Evolutionary conservation across 83 land plant genomes (phyloP).

Genomic region (Diphasiastrum complanatum): DNA sequence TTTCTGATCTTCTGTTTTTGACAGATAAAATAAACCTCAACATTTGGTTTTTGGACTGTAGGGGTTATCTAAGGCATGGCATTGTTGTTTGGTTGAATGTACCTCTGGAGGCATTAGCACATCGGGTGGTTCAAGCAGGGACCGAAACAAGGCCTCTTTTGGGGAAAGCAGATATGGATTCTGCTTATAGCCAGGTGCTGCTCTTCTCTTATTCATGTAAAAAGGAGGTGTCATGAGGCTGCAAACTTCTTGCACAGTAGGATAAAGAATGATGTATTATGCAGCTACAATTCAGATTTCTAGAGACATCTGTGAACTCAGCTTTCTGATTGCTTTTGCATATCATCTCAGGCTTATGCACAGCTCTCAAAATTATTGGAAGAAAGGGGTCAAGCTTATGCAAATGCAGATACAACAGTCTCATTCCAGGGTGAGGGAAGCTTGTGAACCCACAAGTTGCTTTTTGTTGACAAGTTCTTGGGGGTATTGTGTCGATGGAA

Average conservation of each 20-base stretch:
- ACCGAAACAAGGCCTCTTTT: constrained; percentile 72
- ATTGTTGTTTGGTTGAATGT: constrained; percentile 84
- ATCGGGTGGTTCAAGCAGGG: constrained; percentile 63
- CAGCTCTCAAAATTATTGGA: constrained; percentile 36
- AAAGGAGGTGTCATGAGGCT: too few species aligned
- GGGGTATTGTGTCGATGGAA: too few species aligned
- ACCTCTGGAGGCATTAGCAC: constrained; percentile 82
- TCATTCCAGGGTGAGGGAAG: constrained; percentile 58
- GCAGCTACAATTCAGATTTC: too few species aligned
- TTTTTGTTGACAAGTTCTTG: not conserved
- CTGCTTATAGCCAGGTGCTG: constrained; percentile 14
- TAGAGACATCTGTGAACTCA: too few species aligned
- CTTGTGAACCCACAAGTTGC: not conserved
- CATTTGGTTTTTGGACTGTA: constrained; percentile 1
- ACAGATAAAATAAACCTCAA: too few species aligned
- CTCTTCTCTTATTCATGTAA: too few species aligned
- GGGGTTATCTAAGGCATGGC: constrained; percentile 59
- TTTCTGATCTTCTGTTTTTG: not conserved
- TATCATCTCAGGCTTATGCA: constrained; percentile 51
- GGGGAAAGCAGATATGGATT: constrained; percentile 18
- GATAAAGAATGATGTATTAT: too few species aligned
- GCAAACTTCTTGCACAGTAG: too few species aligned
- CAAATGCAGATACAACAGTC: constrained; percentile 67
- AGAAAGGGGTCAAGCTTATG: constrained; percentile 43
- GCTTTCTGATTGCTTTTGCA: too few species aligned